These are phyloP conservation scores for Septoria petroselini DNA, from an alignment of 2,329 filamentous ascomycete species.

Conservation along the genomic window DNA sequence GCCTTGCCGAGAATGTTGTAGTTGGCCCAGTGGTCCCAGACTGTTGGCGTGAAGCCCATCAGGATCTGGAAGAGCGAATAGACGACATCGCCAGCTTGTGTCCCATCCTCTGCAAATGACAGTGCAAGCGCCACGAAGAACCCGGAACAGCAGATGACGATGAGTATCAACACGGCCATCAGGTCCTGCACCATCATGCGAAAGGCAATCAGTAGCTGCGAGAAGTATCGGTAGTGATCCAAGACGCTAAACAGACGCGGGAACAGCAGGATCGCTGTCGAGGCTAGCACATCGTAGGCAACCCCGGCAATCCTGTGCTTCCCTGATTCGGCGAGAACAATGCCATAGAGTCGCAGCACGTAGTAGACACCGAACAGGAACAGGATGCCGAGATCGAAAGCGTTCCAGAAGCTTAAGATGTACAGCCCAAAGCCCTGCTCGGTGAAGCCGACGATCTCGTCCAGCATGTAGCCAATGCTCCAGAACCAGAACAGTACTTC, in stretches of 20 bases:
- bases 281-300: conserved; percentile 91
- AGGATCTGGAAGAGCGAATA: conserved; percentile 91
- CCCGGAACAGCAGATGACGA: conserved; percentile 83
- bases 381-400: conserved; percentile 88
- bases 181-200: conserved; percentile 90
- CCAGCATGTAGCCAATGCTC: conserved; percentile 95
- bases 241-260: conserved; percentile 89
- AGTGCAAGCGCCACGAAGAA: conserved; percentile 94
- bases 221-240: conserved; percentile 95
- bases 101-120: conserved; percentile 63
- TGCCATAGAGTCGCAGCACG: conserved; percentile 80
- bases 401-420: conserved; percentile 97
- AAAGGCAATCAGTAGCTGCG: conserved; percentile 89
- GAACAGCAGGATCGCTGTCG: conserved; percentile 83
- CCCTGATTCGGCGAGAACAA: conserved; percentile 71
- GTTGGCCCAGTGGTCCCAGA: conserved; percentile 82
- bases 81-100: conserved; percentile 70
- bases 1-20: conserved; percentile 77
- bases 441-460: conserved; percentile 92
- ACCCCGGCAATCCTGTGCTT: conserved; percentile 70
- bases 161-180: conserved; percentile 76
- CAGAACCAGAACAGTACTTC: conserved; percentile 96
- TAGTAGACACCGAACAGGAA: conserved; percentile 85
- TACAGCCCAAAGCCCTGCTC: conserved; percentile 96
- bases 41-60: conserved; percentile 93